Evolutionary conservation across 75 land plant species (phyloP), one percentile per base, ranked within the genome.

Genomic region (Chamaecyparis obtusa): DNA sequence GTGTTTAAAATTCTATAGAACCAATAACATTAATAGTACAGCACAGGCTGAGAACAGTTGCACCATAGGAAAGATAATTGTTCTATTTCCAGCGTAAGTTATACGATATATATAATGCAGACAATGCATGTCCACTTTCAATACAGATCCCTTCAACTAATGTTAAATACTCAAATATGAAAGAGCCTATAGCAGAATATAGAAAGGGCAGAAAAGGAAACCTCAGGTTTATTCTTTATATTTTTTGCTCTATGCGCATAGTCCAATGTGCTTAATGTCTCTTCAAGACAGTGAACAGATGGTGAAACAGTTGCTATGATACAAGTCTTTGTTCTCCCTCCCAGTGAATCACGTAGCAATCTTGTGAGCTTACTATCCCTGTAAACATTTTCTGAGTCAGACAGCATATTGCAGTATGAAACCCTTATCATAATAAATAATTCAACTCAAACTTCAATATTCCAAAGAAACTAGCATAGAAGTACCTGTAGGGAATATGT

Each of bases 301-400:
- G 99, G 99, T 46, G 99, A 98, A 8, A 98, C 99, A 64, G 99
- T 98, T 32, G 99, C 99, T 44, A 98, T 98, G 35, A 98, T 97
- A 85, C 99, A 98, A 71, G 99, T 98, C 89, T 98, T 98, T 30
- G 99, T 98, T 87, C 94, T 92, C 43, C 99, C 99, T 37, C 99
- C 99, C 83, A 98, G 83, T 0, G 99, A 98, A 89, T 98, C 99
- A 55, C 99, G 95, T 56, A 98, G 91, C 78, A 98, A 89, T 32
- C 99, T 89, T 80, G 99, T 98, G 5, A 98, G 95, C 91, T 98
- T 98, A 88, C 99, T 98, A 87, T 98, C 99, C 92, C 99, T 98
- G 91, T 30, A 76, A 1, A 44, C 54, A 41, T 84, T 36, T 81
- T 46, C 49, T 44, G 30, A 81, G 46, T 81, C n/a, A 81, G 83